phyloP scores from a whole-genome alignment of 345 rosid genomes.

The Eucalyptus pauciflora region DNA sequence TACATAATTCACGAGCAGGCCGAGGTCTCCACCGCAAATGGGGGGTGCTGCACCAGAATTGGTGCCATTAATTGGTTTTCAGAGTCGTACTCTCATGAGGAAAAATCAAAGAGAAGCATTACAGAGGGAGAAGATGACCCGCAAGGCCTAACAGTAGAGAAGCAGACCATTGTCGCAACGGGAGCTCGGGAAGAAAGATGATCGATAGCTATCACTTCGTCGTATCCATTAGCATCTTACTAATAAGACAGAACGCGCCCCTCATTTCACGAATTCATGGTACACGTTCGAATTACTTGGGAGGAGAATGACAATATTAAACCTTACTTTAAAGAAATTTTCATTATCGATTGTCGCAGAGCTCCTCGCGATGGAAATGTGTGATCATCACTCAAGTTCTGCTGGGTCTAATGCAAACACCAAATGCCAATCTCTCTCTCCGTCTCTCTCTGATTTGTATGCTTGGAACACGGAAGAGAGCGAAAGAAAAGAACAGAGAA shows the following conservation, averaged over 20 bases:
- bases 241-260: background rate
- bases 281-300: background rate
- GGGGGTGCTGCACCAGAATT: background rate
- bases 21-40: background rate
- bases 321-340: background rate
- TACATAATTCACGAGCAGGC: background rate
- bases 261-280: background rate
- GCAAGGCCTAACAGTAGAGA: background rate
- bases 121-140: background rate
- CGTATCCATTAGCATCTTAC: background rate
- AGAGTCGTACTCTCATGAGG: background rate
- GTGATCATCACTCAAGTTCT: background rate
- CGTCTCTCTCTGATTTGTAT: background rate
- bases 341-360: background rate
- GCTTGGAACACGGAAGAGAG: background rate
- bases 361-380: background rate
- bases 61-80: background rate
- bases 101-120: background rate
- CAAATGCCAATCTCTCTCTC: background rate
- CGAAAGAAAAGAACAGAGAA: background rate
- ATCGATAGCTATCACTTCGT: background rate
- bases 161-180: background rate
- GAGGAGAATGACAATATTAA: background rate
- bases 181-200: background rate
- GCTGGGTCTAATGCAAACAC: background rate